Base-by-base conservation (phyloP, 108 stramenopile genomes). In the Skeletonema menzelii region DNA sequence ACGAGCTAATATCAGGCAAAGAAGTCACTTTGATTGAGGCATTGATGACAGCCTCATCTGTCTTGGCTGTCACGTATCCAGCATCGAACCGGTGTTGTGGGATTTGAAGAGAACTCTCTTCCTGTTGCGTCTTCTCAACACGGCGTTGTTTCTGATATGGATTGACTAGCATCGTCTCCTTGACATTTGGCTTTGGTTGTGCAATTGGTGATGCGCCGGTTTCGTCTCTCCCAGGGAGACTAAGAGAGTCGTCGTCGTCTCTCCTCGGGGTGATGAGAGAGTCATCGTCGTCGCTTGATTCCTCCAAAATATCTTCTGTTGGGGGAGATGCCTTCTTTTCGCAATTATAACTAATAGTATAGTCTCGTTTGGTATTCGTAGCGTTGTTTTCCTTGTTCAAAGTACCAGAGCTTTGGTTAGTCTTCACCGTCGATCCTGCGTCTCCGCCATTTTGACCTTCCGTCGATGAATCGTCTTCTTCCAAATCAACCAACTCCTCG, bases 301-400 rank as follows among this genome's bases (percentile, higher is more conserved):
- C 64, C 20, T 70, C 22, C 42, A 77, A 49, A 35, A 35, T 53
- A 10, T 70, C 76, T 2, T 59, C 69, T 10, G 32, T 35, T 14
- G 12, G 69, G 35, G 58, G 49, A n/a, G 49, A 66, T 53, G 59
- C 56, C 28, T 70, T 70, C 65, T 59, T 70, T 35, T 77, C 69
- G 30, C 69, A 40, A 49, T 77, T 77, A 47, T 77, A 77, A 10
- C 61, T 70, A 38, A 77, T 65, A 56, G 67, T 67, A 38, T 63
- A 69, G 67, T 56, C 53, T n/a, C 26, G 66, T 55, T 58, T 56
- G 49, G 22, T 22, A 46, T 72, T 42, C 40, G 7, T 20, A 30
- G 56, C 40, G n/a, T 56, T 28, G 34, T 26, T 19, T 26, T 27
- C 34, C 55, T 56, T 56, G 24, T 57, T 31, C 59, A n/a, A 4